Conservation (phyloP, 2,329 filamentous ascomycete genomes). For the Ophiocordyceps camponoti-saundersi region DNA sequence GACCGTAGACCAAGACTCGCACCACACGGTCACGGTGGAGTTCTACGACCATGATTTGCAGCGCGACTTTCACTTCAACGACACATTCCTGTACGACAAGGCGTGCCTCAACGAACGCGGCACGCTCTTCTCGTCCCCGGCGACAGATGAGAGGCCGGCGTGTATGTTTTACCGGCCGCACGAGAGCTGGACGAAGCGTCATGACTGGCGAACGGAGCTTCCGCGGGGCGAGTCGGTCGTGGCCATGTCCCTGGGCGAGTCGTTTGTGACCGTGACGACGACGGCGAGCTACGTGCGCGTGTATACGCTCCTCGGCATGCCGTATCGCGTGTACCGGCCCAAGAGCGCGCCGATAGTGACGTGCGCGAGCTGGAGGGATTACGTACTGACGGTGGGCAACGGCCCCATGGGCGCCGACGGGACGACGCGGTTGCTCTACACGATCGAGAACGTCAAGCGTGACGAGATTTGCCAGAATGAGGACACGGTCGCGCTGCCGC, state of each 20-base stretch:
- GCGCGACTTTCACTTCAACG: constrained; percentile 92
- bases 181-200: constrained; percentile 84
- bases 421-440: constrained; percentile 64
- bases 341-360: constrained; percentile 84
- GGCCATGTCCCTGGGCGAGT: constrained; percentile 80
- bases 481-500: constrained; percentile 72
- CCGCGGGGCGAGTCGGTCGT: constrained; percentile 73
- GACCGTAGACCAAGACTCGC: constrained; percentile 89
- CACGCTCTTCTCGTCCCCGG: constrained; percentile 67
- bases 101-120: constrained; percentile 80
- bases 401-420: constrained; percentile 71
- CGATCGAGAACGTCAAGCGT: constrained; percentile 84
- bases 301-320: constrained; percentile 83
- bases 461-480: constrained; percentile 92
- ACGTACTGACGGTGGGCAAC: constrained; percentile 91
- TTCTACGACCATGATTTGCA: constrained; percentile 92
- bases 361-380: constrained; percentile 87
- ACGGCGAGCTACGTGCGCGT: constrained; percentile 77
- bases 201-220: constrained; percentile 81
- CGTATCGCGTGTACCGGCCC: constrained; percentile 75
- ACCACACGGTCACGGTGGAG: constrained; percentile 88
- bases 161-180: constrained; percentile 93
- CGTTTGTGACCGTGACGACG: constrained; percentile 80
- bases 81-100: constrained; percentile 91
- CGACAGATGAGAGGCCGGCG: constrained; percentile 48